phyloP scores from a whole-genome alignment of 2,329 filamentous ascomycete species.

The Pseudomassariella vexata region DNA sequence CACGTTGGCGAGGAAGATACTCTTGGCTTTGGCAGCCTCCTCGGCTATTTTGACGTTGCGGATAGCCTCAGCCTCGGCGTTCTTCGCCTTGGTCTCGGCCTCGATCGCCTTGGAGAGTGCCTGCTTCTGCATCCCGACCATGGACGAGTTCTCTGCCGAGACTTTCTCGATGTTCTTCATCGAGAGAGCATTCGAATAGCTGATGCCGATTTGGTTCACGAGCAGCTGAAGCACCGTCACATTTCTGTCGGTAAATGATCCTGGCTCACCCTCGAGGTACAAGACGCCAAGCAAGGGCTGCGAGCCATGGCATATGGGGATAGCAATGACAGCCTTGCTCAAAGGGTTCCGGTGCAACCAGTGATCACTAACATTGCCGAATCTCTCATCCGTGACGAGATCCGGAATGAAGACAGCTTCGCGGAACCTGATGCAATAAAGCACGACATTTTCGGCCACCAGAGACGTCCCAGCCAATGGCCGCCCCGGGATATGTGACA shows the following conservation, averaged over 20 bases:
- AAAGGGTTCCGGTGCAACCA: slow-evolving; percentile 65
- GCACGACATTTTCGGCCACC: slow-evolving; percentile 70
- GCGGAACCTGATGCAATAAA: slow-evolving; percentile 71
- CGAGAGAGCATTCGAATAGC: slow-evolving; percentile 61
- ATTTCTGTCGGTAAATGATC: slow-evolving; percentile 71
- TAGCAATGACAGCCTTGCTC: slow-evolving; percentile 72
- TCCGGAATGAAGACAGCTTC: slow-evolving; percentile 72
- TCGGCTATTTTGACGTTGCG: slow-evolving; percentile 77
- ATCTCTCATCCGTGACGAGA: slow-evolving; percentile 68
- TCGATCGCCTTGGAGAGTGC: slow-evolving; percentile 66
- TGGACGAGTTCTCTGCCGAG: slow-evolving; percentile 70
- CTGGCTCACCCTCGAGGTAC: slow-evolving; percentile 69
- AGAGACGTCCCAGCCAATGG: slow-evolving; percentile 60
- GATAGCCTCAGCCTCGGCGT: slow-evolving; percentile 70
- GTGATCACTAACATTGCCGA: slow-evolving; percentile 65
- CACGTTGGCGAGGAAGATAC: slow-evolving; percentile 74
- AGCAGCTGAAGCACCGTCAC: slow-evolving; percentile 62
- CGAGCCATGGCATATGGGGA: slow-evolving; percentile 69
- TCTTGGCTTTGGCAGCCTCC: slow-evolving; percentile 77
- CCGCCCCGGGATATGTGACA: slow-evolving; percentile 59
- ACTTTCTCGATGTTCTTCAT: slow-evolving; percentile 71
- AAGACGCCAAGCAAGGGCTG: slow-evolving; percentile 67
- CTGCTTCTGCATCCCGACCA: slow-evolving; percentile 71
- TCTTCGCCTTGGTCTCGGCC: slow-evolving; percentile 70
- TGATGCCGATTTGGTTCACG: slow-evolving; percentile 73